A percentile compares a stretch with the other conserved stretches of the same genome.
These are phyloP conservation scores for Musa balbisiana DNA, from an alignment of 202 grass and related monocot species.

Conservation along the genomic window DNA sequence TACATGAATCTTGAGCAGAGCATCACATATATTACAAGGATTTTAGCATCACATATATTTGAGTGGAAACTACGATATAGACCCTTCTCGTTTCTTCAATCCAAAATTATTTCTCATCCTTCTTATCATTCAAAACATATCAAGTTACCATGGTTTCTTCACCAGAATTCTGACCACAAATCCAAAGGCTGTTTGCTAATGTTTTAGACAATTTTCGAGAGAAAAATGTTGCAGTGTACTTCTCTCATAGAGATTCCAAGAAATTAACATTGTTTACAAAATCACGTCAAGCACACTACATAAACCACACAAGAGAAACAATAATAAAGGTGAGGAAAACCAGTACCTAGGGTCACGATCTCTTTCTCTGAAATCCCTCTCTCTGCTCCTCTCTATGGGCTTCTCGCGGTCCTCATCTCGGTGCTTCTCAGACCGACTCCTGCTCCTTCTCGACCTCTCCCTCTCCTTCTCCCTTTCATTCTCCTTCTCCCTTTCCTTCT, in stretches of 20 bases:
- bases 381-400: slow-evolving; percentile 47
- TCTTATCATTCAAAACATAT: neutral
- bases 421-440: slow-evolving; percentile 45
- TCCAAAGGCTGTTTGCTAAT: neutral
- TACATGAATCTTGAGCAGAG: slow-evolving; percentile 13
- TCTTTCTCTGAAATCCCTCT: slow-evolving; percentile 46
- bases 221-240: neutral
- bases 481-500: slow-evolving; percentile 28
- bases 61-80: slow-evolving; percentile 11
- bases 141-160: neutral
- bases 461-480: slow-evolving; percentile 25
- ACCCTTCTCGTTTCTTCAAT: neutral
- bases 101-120: neutral
- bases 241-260: neutral
- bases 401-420: slow-evolving; percentile 49
- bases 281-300: neutral
- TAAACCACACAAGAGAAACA: neutral
- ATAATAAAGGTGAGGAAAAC: neutral
- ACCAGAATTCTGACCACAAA: neutral
- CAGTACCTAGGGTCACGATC: slow-evolving; percentile 35
- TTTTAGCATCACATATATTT: neutral
- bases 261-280: neutral
- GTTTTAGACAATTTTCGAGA: neutral
- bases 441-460: slow-evolving; percentile 38
- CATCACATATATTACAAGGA: slow-evolving; percentile 16